These are phyloP conservation scores for Solanum rostratum DNA, from an alignment of 257 asterid genomes.

Conservation along the genomic window DNA sequence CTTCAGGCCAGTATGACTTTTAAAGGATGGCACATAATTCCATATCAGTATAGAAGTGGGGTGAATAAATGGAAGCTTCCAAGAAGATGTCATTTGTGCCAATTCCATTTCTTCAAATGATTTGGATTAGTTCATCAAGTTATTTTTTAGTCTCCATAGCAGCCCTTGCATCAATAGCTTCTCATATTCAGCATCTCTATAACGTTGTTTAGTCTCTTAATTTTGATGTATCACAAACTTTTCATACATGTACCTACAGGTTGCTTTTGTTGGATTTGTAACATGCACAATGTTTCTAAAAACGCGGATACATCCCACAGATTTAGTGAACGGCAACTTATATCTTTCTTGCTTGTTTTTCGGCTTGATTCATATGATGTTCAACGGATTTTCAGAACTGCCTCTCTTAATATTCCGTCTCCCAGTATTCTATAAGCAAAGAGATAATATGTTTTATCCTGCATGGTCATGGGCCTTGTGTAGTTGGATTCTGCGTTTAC, in stretches of 20 bases:
- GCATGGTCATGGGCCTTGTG: constrained; percentile 85
- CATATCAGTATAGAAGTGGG: not conserved
- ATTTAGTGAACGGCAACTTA: constrained; percentile 46
- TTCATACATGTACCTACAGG: constrained; percentile 32
- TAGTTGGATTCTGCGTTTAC: constrained; percentile 64
- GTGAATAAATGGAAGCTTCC: not conserved
- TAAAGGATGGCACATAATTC: not conserved
- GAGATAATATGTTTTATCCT: constrained; percentile 85
- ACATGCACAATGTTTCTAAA: constrained; percentile 76
- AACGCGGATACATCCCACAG: constrained; percentile 62
- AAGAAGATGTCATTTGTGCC: not conserved
- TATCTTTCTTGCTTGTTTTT: constrained; percentile 68
- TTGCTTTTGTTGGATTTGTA: constrained; percentile 69
- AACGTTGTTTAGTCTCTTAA: not conserved
- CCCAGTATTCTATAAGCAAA: constrained; percentile 86
- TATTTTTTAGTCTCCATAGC: not conserved
- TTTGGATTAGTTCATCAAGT: not conserved
- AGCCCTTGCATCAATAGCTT: not conserved
- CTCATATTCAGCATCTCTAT: not conserved
- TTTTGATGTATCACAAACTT: not conserved
- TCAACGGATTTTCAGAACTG: constrained; percentile 85
- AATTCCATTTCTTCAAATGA: not conserved
- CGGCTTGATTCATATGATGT: constrained; percentile 82
- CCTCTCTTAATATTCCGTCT: constrained; percentile 76
- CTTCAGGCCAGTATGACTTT: not conserved